Base-by-base conservation (phyloP, 441 rosid species). In the Pelargonium fulgidum region DNA sequence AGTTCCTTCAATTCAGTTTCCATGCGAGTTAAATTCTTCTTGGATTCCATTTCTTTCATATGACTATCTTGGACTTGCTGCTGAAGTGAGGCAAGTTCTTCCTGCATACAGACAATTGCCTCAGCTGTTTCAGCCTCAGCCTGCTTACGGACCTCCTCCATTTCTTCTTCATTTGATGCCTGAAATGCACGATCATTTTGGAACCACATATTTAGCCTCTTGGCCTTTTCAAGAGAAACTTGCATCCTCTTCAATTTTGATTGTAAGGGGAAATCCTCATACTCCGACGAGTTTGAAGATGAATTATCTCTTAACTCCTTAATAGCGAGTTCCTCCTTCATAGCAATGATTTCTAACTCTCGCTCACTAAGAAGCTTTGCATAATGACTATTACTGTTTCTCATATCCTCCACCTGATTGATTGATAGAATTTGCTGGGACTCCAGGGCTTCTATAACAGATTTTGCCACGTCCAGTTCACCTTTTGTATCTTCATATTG, bases 41-140 rank as follows among this genome's bases (percentile, higher is more conserved):
- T 74, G 65, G 80, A 63, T 70, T 81, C 86, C 71, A 68, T 81
- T 82, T 93, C 98, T 81, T 86, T 91, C 74, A 83, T 78, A 62
- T 89, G 87, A 80, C 78, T 87, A 69, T 83, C 89, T 29, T 80
- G 85, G 67, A 89, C 87, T 81, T 88, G 88, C 81, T 85, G 79
- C 79, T 93, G 94, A 81, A 96, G 98, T 81, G 77, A 67, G 77
- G 86, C 81, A 62, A 96, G 96, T 81, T 96, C 97, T 81, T 88
- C 91, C 86, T 92, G 95, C 92, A 92, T 78, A 73, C 92, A 89
- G 74, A 95, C 87, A 77, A 95, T 92, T 74, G 87, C 97, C 86
- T 92, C 96, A 2, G 86, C 98, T 71, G 97, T 87, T 78, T 90
- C 98, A 80, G 87, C 96, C 84, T 95, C 99, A 75, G 80, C 99